phyloP scores from a whole-genome alignment of 2,329 filamentous ascomycete genomes.

The Penicillium sumatraense region DNA sequence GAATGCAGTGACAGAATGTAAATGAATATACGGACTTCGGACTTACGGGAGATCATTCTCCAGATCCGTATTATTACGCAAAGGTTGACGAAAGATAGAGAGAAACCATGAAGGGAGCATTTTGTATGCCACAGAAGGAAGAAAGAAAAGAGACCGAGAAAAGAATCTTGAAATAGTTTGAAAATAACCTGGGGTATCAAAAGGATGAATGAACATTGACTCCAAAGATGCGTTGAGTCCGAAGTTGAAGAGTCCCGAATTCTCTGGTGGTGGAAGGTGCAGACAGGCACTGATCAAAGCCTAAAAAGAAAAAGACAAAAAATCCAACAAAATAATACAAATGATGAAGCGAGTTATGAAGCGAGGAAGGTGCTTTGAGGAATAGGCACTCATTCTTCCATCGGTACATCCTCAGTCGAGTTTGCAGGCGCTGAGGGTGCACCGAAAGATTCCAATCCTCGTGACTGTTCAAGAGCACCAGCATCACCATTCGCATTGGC shows the following conservation, averaged over 20 bases:
- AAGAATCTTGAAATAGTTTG: too few species aligned
- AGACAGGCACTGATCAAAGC: background rate
- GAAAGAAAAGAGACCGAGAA: background rate
- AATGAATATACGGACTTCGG: background rate
- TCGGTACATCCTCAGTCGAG: constrained; percentile 26
- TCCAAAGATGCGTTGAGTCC: constrained; percentile 7
- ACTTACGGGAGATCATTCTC: constrained; percentile 29
- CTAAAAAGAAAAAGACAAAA: background rate
- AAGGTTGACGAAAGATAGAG: constrained; percentile 34
- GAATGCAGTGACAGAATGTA: background rate
- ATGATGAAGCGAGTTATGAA: too few species aligned
- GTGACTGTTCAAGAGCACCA: constrained; percentile 34
- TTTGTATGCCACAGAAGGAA: constrained; percentile 13
- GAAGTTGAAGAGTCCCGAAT: too few species aligned
- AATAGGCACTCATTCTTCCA: too few species aligned
- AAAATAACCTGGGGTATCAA: constrained; percentile 21
- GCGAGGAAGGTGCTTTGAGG: too few species aligned
- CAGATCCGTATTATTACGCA: constrained; percentile 20
- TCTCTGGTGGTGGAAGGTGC: background rate
- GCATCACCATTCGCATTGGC: constrained; percentile 27
- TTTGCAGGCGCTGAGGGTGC: constrained; percentile 32
- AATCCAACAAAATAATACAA: too few species aligned
- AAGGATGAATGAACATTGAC: constrained; percentile 18
- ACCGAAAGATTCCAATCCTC: constrained; percentile 45
- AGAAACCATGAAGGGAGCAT: constrained; percentile 37